Evolutionary conservation across 345 rosid genomes (phyloP).

Genomic region (Mangifera indica): DNA sequence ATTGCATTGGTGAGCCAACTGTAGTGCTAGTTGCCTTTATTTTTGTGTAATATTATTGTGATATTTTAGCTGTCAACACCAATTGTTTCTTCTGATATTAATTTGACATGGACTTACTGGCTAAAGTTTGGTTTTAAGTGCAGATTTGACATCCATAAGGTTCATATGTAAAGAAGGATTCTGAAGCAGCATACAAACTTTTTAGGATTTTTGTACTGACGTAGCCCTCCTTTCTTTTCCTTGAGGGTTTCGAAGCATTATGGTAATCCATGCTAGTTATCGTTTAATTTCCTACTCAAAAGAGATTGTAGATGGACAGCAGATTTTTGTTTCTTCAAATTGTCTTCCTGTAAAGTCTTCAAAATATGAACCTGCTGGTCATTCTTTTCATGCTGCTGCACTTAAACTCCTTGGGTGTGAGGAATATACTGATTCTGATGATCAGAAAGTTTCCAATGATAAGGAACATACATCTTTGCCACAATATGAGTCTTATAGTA

Average conservation of each 20-base stretch:
- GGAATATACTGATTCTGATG: conserved; percentile 51
- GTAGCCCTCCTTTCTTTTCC: not conserved
- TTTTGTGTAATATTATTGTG: not conserved
- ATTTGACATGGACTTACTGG: conserved; percentile 2
- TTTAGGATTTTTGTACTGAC: conserved; percentile 7
- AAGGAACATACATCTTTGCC: conserved; percentile 63
- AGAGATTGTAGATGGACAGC: conserved; percentile 78
- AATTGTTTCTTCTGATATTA: not conserved
- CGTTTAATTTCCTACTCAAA: conserved; percentile 68
- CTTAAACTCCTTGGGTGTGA: conserved; percentile 75
- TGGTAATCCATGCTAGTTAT: conserved; percentile 33
- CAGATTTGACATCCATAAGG: conserved; percentile 8
- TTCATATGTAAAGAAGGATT: not conserved
- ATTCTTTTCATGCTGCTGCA: conserved; percentile 81
- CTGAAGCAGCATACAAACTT: conserved; percentile 9
- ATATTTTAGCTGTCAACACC: not conserved
- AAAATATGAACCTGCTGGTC: conserved; percentile 90
- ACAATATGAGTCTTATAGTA: conserved; percentile 69
- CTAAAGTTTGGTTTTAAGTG: conserved; percentile 3
- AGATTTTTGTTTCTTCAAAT: conserved; percentile 70
- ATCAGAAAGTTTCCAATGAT: conserved; percentile 52
- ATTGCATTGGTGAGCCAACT: not conserved
- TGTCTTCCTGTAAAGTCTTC: conserved; percentile 77
- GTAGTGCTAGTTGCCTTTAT: not conserved
- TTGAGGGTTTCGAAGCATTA: conserved; percentile 19